A percentile compares a stretch with the other conserved stretches of the same genome.
Conservation (phyloP, 2,329 filamentous ascomycete species). For the Tolypocladium cylindrosporum region DNA sequence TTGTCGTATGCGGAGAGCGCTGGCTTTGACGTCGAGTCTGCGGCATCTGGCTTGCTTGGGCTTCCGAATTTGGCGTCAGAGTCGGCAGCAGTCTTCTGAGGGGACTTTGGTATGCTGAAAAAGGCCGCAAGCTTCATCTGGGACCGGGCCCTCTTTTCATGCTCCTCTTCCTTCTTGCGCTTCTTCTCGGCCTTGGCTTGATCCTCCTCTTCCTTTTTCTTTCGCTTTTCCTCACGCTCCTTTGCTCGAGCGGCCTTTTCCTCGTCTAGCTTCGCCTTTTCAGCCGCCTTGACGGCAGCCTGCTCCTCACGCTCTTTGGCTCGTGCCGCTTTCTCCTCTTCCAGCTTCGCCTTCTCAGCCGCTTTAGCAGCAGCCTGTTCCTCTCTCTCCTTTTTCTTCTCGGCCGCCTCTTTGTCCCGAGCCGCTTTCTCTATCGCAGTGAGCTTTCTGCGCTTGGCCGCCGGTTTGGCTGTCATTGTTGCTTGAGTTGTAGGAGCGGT, state of each 20-base stretch:
- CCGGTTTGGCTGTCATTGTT: constrained; percentile 11
- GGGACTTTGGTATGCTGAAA: constrained; percentile 29
- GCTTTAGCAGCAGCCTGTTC: constrained; percentile 25
- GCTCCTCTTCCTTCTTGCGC: constrained; percentile 40
- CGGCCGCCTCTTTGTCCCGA: constrained; percentile 15
- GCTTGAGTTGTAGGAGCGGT: constrained; percentile 5
- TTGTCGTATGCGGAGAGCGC: constrained; percentile 49
- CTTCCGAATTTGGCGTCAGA: constrained; percentile 16
- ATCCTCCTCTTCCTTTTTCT: constrained; percentile 32
- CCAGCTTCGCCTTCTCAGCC: constrained; percentile 25
- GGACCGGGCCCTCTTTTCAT: constrained; percentile 36
- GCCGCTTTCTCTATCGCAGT: constrained; percentile 25
- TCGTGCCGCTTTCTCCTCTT: constrained; percentile 27
- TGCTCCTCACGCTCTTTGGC: constrained; percentile 25
- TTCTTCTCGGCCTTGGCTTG: constrained; percentile 32
- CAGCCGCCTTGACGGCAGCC: constrained; percentile 19
- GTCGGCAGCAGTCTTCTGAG: constrained; percentile 30
- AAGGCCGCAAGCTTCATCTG: constrained; percentile 37
- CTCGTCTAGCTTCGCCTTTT: constrained; percentile 27
- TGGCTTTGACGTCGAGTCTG: constrained; percentile 7
- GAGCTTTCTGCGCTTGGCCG: constrained; percentile 32
- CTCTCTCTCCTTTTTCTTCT: constrained; percentile 25
- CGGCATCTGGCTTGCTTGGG: constrained; percentile 15
- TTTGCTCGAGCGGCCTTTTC: constrained; percentile 26
- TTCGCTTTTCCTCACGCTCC: constrained; percentile 29